A percentile compares a stretch with the other conserved stretches of the same genome.
phyloP scores from a whole-genome alignment of 768 basidiomycete species.

The Pulveroboletus ravenelii region DNA sequence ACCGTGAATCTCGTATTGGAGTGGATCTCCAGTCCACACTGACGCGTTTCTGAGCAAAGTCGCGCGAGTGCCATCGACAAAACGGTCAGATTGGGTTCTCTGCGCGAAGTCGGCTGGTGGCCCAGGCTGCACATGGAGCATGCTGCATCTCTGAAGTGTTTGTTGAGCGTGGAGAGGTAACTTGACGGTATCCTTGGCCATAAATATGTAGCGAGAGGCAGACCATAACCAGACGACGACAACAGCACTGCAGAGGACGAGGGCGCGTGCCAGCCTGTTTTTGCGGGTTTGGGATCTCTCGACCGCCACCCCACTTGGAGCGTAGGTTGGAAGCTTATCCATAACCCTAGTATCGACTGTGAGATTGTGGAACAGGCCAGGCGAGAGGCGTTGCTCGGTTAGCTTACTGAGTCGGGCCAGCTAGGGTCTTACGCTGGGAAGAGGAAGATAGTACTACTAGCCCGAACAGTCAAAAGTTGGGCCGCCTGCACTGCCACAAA shows the following conservation, averaged over 20 bases:
- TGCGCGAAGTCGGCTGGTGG: constrained; percentile 32
- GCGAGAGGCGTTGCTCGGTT: background rate
- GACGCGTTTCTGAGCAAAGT: constrained; percentile 45
- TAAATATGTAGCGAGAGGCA: constrained; percentile 11
- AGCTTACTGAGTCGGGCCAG: background rate
- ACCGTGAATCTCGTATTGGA: constrained; percentile 33
- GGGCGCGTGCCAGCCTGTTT: constrained; percentile 11
- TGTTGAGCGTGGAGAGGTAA: constrained; percentile 29
- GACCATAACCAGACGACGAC: constrained; percentile 18
- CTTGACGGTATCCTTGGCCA: constrained; percentile 9
- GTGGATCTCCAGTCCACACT: constrained; percentile 46
- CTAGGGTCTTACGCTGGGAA: too few species aligned
- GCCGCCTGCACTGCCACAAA: constrained; percentile 11
- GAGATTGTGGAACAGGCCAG: background rate
- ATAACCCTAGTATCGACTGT: constrained; percentile 7
- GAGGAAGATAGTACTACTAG: too few species aligned
- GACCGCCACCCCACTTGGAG: background rate
- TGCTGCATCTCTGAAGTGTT: constrained; percentile 32
- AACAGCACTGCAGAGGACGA: constrained; percentile 17
- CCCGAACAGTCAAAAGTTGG: too few species aligned
- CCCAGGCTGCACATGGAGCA: constrained; percentile 34
- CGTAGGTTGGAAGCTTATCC: constrained; percentile 27
- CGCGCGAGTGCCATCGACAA: constrained; percentile 34
- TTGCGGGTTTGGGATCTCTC: constrained; percentile 10
- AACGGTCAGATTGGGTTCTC: constrained; percentile 36